These are phyloP conservation scores for Alternaria tenuissima DNA, from an alignment of 2,329 filamentous ascomycete genomes.

Conservation along the genomic window DNA sequence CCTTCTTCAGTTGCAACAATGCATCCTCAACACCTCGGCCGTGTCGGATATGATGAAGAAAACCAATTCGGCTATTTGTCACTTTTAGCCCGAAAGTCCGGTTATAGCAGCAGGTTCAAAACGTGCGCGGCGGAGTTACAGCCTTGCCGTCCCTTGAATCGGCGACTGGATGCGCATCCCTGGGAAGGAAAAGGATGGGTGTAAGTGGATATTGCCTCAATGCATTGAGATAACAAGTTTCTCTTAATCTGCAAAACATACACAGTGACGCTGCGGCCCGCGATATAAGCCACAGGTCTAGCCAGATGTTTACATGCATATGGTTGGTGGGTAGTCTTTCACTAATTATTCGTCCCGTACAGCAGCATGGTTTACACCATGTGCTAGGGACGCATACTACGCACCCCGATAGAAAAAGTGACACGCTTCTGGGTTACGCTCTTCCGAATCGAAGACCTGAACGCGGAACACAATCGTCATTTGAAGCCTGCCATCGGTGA, in stretches of 20 bases:
- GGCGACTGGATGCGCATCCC: neutral
- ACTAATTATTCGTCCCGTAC: neutral
- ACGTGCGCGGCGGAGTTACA: neutral
- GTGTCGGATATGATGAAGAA: neutral
- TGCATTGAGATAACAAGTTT: neutral
- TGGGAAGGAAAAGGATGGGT: neutral
- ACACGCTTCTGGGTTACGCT: conserved; percentile 23
- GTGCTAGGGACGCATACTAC: neutral
- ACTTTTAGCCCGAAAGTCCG: neutral
- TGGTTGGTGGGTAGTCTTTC: neutral
- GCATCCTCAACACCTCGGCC: neutral
- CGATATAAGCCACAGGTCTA: neutral
- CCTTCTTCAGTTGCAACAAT: neutral
- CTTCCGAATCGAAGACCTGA: conserved; percentile 5
- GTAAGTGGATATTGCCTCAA: neutral
- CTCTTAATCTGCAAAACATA: neutral
- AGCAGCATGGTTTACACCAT: neutral
- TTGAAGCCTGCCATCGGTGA: neutral
- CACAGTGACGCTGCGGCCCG: neutral
- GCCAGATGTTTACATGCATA: neutral
- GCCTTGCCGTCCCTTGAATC: neutral
- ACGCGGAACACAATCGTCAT: conserved; percentile 5
- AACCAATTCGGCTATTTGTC: neutral
- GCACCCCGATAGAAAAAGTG: conserved; percentile 25
- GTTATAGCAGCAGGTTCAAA: neutral